phyloP scores from a whole-genome alignment of 257 asterid species.

The Penstemon davidsonii region DNA sequence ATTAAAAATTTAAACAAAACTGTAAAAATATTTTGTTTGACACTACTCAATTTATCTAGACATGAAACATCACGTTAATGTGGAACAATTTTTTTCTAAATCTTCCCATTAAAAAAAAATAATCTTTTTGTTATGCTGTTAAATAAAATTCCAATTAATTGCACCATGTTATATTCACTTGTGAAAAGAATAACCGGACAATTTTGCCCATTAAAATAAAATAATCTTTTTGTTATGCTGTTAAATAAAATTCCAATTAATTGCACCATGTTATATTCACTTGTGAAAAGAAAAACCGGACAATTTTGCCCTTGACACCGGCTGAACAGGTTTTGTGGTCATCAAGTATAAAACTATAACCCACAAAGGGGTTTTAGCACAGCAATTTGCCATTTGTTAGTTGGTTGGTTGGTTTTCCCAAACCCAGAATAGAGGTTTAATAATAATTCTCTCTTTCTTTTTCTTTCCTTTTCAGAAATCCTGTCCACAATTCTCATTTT shows the following conservation, averaged over 20 bases:
- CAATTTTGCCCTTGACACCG: constrained; percentile 14
- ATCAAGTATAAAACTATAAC: constrained; percentile 25
- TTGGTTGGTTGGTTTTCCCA: constrained; percentile 35
- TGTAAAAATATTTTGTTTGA: too few relatives aligned
- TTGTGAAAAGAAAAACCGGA: background rate
- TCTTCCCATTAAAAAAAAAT: too few relatives aligned
- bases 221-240: too few relatives aligned
- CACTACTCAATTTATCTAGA: too few relatives aligned
- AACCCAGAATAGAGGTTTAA: constrained; percentile 52
- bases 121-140: too few relatives aligned
- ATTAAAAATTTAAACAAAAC: too few relatives aligned
- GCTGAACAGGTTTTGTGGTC: constrained; percentile 28
- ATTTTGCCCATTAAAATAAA: constrained; percentile 12
- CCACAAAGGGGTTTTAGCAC: constrained; percentile 41
- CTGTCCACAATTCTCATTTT: constrained; percentile 12
- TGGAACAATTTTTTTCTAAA: too few relatives aligned
- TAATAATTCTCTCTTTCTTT: constrained; percentile 3
- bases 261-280: too few relatives aligned
- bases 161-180: too few relatives aligned
- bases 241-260: too few relatives aligned
- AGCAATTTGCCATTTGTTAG: constrained; percentile 20
- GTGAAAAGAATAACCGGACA: constrained; percentile 2
- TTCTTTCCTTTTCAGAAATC: background rate
- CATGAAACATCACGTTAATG: too few relatives aligned
- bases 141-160: too few relatives aligned